These are phyloP conservation scores for Chaetomiaceae sp. DNA, from an alignment of 2,329 filamentous ascomycete species.

Conservation along the genomic window DNA sequence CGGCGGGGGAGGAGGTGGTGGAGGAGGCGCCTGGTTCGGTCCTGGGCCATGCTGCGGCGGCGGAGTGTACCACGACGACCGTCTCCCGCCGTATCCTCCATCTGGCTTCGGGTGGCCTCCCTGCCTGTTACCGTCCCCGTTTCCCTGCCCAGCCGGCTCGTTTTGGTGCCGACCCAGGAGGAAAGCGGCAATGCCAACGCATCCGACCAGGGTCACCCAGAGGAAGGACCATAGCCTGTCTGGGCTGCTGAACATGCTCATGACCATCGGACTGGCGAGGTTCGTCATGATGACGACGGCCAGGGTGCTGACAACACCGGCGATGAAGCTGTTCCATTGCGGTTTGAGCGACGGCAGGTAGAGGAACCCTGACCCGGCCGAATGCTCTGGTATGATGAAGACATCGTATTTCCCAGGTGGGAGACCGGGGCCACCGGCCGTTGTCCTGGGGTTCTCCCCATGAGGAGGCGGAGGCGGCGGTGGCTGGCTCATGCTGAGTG, in stretches of 20 bases:
- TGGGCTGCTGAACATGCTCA: conserved; percentile 44
- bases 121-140: background rate
- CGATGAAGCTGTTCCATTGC: conserved; percentile 85
- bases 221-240: conserved; percentile 47
- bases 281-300: conserved; percentile 14
- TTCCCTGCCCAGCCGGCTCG: conserved; percentile 1
- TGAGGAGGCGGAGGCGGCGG: conserved; percentile 86
- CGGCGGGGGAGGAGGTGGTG: conserved; percentile 25
- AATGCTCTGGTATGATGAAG: conserved; percentile 92
- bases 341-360: conserved; percentile 88
- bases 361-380: conserved; percentile 81
- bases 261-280: conserved; percentile 1
- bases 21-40: conserved; percentile 24
- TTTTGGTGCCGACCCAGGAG: conserved; percentile 15
- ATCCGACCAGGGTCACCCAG: conserved; percentile 3
- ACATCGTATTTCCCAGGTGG: conserved; percentile 94
- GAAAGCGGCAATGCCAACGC: conserved; percentile 12
- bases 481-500: conserved; percentile 44
- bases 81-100: conserved; percentile 31
- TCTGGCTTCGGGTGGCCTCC: conserved; percentile 18
- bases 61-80: conserved; percentile 30
- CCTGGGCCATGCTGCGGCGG: conserved; percentile 33
- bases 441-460: conserved; percentile 68
- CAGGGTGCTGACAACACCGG: conserved; percentile 60
- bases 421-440: conserved; percentile 57